Evolutionary conservation across 2,329 filamentous ascomycete species (phyloP).

Genomic region (Nemania sp.): DNA sequence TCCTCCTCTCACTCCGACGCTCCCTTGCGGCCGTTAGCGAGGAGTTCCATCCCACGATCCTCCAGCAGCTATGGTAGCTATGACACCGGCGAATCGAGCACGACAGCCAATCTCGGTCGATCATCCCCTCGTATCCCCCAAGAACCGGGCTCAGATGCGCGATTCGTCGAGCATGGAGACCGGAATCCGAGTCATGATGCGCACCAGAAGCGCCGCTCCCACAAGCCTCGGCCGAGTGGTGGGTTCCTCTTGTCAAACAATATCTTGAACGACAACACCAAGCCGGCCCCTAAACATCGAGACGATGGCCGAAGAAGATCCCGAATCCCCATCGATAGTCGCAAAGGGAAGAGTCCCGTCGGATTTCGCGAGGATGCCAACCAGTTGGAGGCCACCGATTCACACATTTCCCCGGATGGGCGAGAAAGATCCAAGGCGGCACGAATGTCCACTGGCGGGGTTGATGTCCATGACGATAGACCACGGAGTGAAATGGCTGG

Average conservation of each 20-base stretch:
- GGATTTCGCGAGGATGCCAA: conserved; percentile 37
- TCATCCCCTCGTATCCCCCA: conserved; percentile 36
- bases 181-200: conserved; percentile 41
- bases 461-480: conserved; percentile 40
- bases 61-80: conserved; percentile 54
- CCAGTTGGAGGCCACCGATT: conserved; percentile 16
- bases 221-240: conserved; percentile 61
- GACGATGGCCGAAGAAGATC: conserved; percentile 51
- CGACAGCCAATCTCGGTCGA: conserved; percentile 48
- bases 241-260: conserved; percentile 65
- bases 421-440: conserved; percentile 35
- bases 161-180: conserved; percentile 36
- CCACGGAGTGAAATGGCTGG: conserved; percentile 44
- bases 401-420: conserved; percentile 36
- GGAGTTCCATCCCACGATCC: conserved; percentile 49
- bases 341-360: conserved; percentile 46
- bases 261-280: conserved; percentile 48
- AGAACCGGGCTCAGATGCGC: conserved; percentile 35
- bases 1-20: conserved; percentile 44
- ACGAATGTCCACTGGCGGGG: conserved; percentile 34
- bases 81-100: conserved; percentile 61
- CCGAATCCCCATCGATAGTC: conserved; percentile 48
- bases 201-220: conserved; percentile 48
- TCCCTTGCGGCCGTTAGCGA: conserved; percentile 36
- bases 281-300: conserved; percentile 37